Base-by-base conservation (phyloP, 805 yeast genomes). In the Metschnikowia similis region DNA sequence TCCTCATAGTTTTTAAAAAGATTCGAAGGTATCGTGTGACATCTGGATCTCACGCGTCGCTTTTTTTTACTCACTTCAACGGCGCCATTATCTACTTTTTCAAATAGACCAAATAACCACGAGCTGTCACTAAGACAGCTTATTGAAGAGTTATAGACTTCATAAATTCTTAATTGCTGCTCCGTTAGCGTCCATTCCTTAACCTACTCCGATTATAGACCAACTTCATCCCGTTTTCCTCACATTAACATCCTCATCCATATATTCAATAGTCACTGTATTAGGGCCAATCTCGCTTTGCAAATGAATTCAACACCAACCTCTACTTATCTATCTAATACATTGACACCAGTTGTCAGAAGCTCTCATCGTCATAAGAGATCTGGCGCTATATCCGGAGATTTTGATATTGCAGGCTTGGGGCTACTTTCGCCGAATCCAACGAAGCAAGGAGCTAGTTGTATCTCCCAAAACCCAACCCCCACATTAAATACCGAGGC, bases 381-480 rank as follows among this genome's bases (percentile, higher is more conserved):
- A 47, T 89, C 96, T 0, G 90, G 92, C 21, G 96, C 96, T 0
- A 84, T 89, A 6, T 86, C 94, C 8, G 94, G 94, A 4, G 96
- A 89, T 63, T 86, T 88, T 62, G 94, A 87, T 57, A 61, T 63
- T 8, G 57, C 63, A 45, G 76, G 75, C 6, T 54, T 70, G 35
- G 75, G 75, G 1, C 54, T 71, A 35, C 68, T 69, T 47, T 64
- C 70, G 6, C 66, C 70, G 3, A 62, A 66, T n/a, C 48, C 47
- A 5, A 32, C 44, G 11, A n/a, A 40, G 37, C 26, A 35, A 27
- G 31, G 38, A 30, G n/a, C 16, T 32, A 45, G 48, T 34, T 54
- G 41, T 26, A 43, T 47, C 1, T 37, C 50, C 11, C 47, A 47
- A 27, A 37, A 43, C 13, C 41, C 47, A 30, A 50, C 28, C 14